A percentile compares a stretch with the other conserved stretches of the same genome.
Conservation (phyloP, 345 rosid species). For the Eutrema yunnanense region DNA sequence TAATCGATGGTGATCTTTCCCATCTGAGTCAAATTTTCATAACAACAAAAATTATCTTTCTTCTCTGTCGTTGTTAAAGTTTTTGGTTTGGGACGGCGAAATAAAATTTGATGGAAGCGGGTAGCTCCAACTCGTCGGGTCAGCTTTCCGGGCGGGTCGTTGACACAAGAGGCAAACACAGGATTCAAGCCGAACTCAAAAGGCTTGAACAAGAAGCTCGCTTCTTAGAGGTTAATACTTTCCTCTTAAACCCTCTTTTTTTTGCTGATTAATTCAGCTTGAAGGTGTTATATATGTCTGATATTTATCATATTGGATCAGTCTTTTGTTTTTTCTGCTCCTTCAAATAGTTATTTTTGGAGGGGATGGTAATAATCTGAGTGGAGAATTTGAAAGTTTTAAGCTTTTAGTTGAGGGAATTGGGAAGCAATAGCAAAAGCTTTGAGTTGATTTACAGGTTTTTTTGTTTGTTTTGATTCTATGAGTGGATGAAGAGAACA, state of each 20-base stretch:
- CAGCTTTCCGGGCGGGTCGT: slow-evolving; percentile 37
- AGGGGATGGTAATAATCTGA: not conserved
- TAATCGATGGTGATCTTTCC: slow-evolving; percentile 12
- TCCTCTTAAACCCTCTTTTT: not conserved
- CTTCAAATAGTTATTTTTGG: not conserved
- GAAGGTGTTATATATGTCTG: not conserved
- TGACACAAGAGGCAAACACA: slow-evolving; percentile 72
- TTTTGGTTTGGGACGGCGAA: not conserved
- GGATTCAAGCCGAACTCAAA: slow-evolving; percentile 70
- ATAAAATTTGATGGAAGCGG: slow-evolving; percentile 41
- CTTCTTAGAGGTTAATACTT: slow-evolving; percentile 54
- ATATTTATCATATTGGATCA: not conserved
- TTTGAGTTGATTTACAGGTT: not conserved
- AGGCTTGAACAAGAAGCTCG: slow-evolving; percentile 78
- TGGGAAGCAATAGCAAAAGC: not conserved
- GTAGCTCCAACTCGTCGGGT: slow-evolving; percentile 45
- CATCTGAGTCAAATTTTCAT: slow-evolving; percentile 1
- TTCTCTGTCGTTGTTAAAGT: slow-evolving; percentile 4
- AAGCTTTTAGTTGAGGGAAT: not conserved
- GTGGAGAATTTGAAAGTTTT: not conserved
- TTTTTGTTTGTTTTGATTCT: not conserved
- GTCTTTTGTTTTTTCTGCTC: not conserved
- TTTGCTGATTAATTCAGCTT: not conserved
- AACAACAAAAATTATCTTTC: not conserved
- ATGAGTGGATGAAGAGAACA: not conserved